These are phyloP conservation scores for Laetiporus sulphureus DNA, from an alignment of 1,284 basidiomycete species.

Conservation along the genomic window DNA sequence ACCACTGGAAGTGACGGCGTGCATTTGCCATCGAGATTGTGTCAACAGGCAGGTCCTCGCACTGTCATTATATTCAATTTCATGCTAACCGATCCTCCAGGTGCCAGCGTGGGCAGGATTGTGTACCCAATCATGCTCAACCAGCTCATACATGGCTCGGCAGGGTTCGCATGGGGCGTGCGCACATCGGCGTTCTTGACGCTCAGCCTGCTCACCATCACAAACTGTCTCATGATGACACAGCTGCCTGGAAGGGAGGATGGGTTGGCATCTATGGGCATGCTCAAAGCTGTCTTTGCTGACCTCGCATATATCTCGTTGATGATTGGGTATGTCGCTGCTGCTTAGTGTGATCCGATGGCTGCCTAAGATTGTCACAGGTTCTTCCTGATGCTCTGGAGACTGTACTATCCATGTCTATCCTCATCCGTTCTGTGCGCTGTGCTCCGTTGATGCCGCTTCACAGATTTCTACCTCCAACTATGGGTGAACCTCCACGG, in stretches of 20 bases:
- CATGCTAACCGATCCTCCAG: not conserved
- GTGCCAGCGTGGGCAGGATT: constrained; percentile 17
- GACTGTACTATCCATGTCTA: constrained; percentile 7
- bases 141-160: not conserved
- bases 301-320: constrained; percentile 16
- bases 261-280: not conserved
- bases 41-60: constrained; percentile 18
- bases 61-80: not conserved
- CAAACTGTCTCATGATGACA: constrained; percentile 7
- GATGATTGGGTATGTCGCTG: too few species aligned
- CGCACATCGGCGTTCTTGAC: not conserved
- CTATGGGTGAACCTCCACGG: constrained; percentile 17
- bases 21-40: constrained; percentile 16
- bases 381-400: not conserved
- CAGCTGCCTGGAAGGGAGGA: not conserved
- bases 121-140: constrained; percentile 2
- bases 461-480: constrained; percentile 20
- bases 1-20: constrained; percentile 10
- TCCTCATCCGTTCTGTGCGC: too few species aligned
- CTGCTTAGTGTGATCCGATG: too few species aligned
- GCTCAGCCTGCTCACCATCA: constrained; percentile 3
- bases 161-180: not conserved
- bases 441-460: not conserved
- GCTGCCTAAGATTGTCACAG: too few species aligned
- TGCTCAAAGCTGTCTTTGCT: constrained; percentile 9